Percentiles rank a stretch among this genome's conserved stretches.
Evolutionary conservation across 2,329 filamentous ascomycete genomes (phyloP).

Genomic region (Colletotrichum kahawae): DNA sequence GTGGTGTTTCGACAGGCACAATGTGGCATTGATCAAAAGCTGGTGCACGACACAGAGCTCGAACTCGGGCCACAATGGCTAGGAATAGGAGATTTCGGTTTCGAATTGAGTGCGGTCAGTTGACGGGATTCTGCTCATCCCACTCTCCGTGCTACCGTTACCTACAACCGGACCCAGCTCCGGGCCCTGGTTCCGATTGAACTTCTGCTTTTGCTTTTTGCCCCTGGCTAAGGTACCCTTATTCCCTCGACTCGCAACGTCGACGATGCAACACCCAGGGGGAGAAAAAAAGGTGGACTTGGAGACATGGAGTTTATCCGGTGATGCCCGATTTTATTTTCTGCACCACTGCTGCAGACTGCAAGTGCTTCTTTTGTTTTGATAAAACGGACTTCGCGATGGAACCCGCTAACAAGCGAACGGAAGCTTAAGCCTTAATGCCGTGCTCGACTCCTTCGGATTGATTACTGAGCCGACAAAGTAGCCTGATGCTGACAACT

Average conservation of each 20-base stretch:
- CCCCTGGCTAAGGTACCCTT: not conserved
- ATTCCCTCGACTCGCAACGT: not conserved
- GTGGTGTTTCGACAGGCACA: not conserved
- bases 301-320: not conserved
- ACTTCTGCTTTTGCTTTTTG: not conserved
- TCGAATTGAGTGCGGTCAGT: not conserved
- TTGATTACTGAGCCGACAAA: not conserved
- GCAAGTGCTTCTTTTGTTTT: not conserved
- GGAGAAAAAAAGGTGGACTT: not conserved
- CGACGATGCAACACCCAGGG: not conserved
- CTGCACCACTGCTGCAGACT: not conserved
- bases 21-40: not conserved
- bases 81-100: constrained; percentile 9
- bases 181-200: not conserved
- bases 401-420: not conserved
- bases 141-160: not conserved
- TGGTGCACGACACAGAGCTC: not conserved
- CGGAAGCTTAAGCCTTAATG: not conserved
- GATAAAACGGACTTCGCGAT: not conserved
- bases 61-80: not conserved
- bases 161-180: not conserved
- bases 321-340: not conserved
- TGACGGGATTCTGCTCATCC: not conserved
- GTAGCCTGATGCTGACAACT: not conserved
- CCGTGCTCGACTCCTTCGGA: not conserved